A percentile compares a stretch with the other conserved stretches of the same genome.
phyloP scores from a whole-genome alignment of 257 asterid genomes.

The Sherardia arvensis region DNA sequence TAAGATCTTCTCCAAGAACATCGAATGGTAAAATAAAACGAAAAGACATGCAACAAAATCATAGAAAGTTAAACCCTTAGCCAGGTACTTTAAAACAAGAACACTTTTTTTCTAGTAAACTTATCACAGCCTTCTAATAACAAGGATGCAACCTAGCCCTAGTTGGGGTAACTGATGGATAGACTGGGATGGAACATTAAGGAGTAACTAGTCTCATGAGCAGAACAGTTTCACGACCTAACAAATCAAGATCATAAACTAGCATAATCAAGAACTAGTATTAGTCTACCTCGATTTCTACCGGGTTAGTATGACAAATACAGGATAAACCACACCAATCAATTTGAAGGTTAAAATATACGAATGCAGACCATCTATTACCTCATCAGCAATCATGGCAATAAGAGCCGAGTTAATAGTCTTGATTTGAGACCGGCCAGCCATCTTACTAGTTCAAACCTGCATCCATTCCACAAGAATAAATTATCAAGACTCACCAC shows the following conservation, averaged over 20 bases:
- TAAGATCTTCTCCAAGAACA: background rate
- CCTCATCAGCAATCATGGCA: slow-evolving; percentile 98
- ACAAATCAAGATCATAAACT: no score
- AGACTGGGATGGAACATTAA: background rate
- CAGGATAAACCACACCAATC: background rate
- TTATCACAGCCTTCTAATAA: background rate
- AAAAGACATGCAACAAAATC: background rate
- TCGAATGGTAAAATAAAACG: no score
- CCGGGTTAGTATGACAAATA: background rate
- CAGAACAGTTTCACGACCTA: background rate
- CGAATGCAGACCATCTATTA: slow-evolving; percentile 9
- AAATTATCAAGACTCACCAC: background rate
- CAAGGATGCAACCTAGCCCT: background rate
- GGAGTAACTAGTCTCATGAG: background rate
- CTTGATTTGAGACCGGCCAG: slow-evolving; percentile 71
- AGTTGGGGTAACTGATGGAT: background rate
- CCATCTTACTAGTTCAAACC: slow-evolving; percentile 36
- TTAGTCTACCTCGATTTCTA: background rate
- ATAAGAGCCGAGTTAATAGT: slow-evolving; percentile 75
- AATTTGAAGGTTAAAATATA: background rate
- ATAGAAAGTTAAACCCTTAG: background rate
- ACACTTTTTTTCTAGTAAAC: background rate
- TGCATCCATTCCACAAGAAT: background rate
- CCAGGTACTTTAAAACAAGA: background rate
- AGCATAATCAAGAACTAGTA: background rate